Conservation (phyloP, 331 rosid species). For the Acacia concinna region DNA sequence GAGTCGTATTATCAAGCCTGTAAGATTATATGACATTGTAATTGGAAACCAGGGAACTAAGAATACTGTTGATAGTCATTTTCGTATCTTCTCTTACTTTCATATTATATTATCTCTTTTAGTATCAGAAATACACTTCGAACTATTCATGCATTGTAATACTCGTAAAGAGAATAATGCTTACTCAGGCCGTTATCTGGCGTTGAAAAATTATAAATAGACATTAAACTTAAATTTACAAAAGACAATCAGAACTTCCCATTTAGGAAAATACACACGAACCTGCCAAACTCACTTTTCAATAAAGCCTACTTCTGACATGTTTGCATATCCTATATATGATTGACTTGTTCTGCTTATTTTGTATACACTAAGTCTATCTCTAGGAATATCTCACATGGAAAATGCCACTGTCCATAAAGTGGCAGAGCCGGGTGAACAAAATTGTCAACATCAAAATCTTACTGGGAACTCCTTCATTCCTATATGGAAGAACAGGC, state of each 20-base stretch:
- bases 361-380: background rate
- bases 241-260: background rate
- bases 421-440: slow-evolving; percentile 23
- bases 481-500: slow-evolving; percentile 7
- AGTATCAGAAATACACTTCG: background rate
- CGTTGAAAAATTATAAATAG: background rate
- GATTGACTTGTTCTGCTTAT: background rate
- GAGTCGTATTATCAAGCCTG: background rate
- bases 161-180: slow-evolving; percentile 8
- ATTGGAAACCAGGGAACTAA: background rate
- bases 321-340: background rate
- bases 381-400: background rate
- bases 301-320: background rate
- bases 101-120: background rate
- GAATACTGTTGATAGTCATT: background rate
- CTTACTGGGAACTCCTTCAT: background rate
- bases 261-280: background rate
- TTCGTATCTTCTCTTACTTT: background rate
- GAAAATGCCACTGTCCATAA: slow-evolving; percentile 5
- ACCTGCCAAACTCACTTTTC: background rate
- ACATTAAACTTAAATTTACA: background rate
- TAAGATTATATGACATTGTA: background rate
- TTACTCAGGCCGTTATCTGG: slow-evolving; percentile 3
- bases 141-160: slow-evolving; percentile 10
- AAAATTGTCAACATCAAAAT: slow-evolving; percentile 24